These are phyloP conservation scores for Apophysomyces ossiformis DNA, from an alignment of 371 early-diverging fungal species.

Conservation along the genomic window DNA sequence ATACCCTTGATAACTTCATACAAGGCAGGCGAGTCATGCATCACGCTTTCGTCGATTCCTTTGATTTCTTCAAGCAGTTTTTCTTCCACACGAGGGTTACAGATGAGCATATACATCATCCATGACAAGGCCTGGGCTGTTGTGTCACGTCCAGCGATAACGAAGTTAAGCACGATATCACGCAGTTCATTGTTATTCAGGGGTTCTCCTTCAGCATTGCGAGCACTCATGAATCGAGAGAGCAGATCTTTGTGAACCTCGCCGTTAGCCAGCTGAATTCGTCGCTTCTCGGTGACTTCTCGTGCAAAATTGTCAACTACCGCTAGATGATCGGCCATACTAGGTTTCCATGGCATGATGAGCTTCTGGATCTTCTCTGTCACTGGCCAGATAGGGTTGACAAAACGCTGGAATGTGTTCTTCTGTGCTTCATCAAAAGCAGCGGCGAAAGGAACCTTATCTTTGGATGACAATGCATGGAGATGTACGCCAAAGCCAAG, in stretches of 20 bases:
- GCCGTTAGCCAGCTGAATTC: slow-evolving; percentile 26
- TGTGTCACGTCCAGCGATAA: slow-evolving; percentile 72
- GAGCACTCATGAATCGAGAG: slow-evolving; percentile 61
- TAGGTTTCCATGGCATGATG: slow-evolving; percentile 19
- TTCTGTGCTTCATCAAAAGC: slow-evolving; percentile 62
- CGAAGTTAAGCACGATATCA: slow-evolving; percentile 73
- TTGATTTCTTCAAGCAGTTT: slow-evolving; percentile 63
- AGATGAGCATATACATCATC: slow-evolving; percentile 61
- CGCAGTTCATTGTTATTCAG: slow-evolving; percentile 54
- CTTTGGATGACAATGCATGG: slow-evolving; percentile 30
- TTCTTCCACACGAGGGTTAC: slow-evolving; percentile 53
- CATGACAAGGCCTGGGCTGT: slow-evolving; percentile 72
- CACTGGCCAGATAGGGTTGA: slow-evolving; percentile 45
- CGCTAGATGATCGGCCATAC: slow-evolving; percentile 43
- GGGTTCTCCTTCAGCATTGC: slow-evolving; percentile 55
- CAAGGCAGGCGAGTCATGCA: slow-evolving; percentile 32
- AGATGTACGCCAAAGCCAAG: slow-evolving; percentile 57
- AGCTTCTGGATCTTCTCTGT: slow-evolving; percentile 29
- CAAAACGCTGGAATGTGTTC: slow-evolving; percentile 38
- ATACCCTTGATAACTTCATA: slow-evolving; percentile 56
- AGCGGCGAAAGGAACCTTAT: slow-evolving; percentile 54
- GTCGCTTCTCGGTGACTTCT: slow-evolving; percentile 46
- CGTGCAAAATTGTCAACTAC: slow-evolving; percentile 54
- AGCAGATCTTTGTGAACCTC: slow-evolving; percentile 55
- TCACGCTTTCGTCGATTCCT: slow-evolving; percentile 40